A percentile compares a stretch with the other conserved stretches of the same genome.
phyloP scores from a whole-genome alignment of 495 filamentous ascomycete species.

The Penicillium salamii region DNA sequence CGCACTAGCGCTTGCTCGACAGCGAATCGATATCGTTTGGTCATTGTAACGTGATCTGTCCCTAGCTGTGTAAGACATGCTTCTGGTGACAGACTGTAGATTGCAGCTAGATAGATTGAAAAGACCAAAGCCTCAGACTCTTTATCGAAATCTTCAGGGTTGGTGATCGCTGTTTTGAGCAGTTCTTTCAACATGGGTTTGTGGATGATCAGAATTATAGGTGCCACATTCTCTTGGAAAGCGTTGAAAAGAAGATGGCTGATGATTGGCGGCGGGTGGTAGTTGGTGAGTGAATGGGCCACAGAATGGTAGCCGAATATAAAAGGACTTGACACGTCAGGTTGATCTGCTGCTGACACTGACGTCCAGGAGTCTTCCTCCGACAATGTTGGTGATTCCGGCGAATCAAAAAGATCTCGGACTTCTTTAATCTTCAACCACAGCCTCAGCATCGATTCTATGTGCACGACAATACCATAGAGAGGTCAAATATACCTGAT shows the following conservation, averaged over 20 bases:
- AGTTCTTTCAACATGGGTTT: conserved; percentile 48
- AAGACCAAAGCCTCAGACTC: conserved; percentile 65
- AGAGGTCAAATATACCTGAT: conserved; percentile 20
- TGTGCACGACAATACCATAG: too few relatives aligned
- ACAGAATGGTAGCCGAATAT: conserved; percentile 56
- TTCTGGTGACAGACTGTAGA: conserved; percentile 56
- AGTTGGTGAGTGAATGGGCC: conserved; percentile 23
- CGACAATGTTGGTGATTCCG: conserved; percentile 20
- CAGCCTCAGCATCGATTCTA: too few relatives aligned
- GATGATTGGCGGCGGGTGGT: conserved; percentile 50
- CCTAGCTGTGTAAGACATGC: conserved; percentile 16
- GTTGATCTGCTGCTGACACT: not conserved
- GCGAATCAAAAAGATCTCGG: conserved; percentile 42
- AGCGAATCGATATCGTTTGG: conserved; percentile 63
- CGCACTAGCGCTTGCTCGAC: conserved; percentile 65
- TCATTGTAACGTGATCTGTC: conserved; percentile 24
- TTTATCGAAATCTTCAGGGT: conserved; percentile 46
- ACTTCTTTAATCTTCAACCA: conserved; percentile 59
- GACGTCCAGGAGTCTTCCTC: conserved; percentile 48
- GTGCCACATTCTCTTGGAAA: conserved; percentile 61
- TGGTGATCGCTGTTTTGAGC: conserved; percentile 31
- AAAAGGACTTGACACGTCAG: conserved; percentile 32
- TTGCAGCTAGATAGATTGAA: conserved; percentile 67
- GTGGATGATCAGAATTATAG: conserved; percentile 58
- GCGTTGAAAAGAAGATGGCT: conserved; percentile 60